Conservation (phyloP, 176 grass and related monocot genomes). For the Elymus sibiricus region DNA sequence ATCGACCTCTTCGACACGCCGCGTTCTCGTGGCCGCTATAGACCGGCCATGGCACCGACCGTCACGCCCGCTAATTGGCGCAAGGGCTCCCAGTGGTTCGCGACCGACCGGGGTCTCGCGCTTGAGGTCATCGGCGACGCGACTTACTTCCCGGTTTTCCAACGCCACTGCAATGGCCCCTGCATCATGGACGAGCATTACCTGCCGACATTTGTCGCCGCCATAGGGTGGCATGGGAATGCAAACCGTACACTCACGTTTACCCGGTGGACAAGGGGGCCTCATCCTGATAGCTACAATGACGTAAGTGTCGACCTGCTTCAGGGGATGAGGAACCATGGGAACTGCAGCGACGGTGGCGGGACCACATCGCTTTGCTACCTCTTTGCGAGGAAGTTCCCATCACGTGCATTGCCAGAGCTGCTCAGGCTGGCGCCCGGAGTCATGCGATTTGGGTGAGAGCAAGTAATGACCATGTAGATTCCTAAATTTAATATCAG, state of each 20-base stretch:
- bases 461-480: too few relatives aligned
- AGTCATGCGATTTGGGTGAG: not conserved
- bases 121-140: constrained; percentile 21
- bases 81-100: constrained; percentile 61
- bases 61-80: constrained; percentile 21
- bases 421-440: not conserved
- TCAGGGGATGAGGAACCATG: not conserved
- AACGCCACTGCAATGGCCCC: not conserved
- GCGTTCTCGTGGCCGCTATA: constrained; percentile 36
- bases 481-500: too few relatives aligned
- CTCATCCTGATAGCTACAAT: not conserved
- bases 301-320: not conserved
- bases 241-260: not conserved
- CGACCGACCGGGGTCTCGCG: constrained; percentile 28
- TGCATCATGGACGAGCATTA: not conserved
- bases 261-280: not conserved
- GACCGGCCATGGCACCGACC: not conserved
- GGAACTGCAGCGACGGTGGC: not conserved
- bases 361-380: too few relatives aligned
- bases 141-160: constrained; percentile 41
- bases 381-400: not conserved
- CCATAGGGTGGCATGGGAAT: not conserved
- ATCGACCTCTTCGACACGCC: constrained; percentile 10
- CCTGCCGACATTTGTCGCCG: not conserved
- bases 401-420: not conserved